Evolutionary conservation across 352 stramenopile species (phyloP).

Genomic region (Globisporangium paddicum): DNA sequence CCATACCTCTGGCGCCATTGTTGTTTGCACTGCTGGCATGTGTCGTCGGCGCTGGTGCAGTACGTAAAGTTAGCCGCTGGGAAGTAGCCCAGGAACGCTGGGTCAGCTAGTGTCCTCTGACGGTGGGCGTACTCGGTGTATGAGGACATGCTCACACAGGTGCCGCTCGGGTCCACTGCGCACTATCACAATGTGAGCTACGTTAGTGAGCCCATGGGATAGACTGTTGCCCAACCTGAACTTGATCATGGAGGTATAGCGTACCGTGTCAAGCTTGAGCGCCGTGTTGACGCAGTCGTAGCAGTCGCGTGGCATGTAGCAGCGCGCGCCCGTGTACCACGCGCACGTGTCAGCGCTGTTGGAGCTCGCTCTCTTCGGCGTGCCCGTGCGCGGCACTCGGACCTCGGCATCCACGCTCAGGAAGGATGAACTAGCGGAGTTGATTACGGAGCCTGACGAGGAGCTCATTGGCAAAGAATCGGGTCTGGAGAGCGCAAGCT

Average conservation of each 20-base stretch:
- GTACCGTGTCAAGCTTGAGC: constrained; percentile 1
- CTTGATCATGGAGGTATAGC: no score
- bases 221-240: no score
- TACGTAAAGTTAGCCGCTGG: constrained; percentile 15
- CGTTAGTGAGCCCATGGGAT: no score
- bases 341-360: constrained; percentile 11
- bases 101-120: background rate
- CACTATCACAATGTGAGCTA: no score
- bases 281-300: constrained; percentile 17
- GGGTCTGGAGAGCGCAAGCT: no score
- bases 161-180: constrained; percentile 8
- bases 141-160: constrained; percentile 9
- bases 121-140: constrained; percentile 1
- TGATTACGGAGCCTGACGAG: no score
- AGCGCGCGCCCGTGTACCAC: constrained; percentile 11
- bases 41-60: constrained; percentile 13
- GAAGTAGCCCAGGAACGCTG: constrained; percentile 12
- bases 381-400: no score
- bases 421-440: no score
- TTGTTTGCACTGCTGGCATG: constrained; percentile 5
- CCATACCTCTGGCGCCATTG: constrained; percentile 7
- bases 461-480: no score
- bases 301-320: constrained; percentile 14
- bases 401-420: no score
- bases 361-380: constrained; percentile 3